Base-by-base conservation (phyloP, 441 rosid genomes). In the Pelargonium myrrhifolium region DNA sequence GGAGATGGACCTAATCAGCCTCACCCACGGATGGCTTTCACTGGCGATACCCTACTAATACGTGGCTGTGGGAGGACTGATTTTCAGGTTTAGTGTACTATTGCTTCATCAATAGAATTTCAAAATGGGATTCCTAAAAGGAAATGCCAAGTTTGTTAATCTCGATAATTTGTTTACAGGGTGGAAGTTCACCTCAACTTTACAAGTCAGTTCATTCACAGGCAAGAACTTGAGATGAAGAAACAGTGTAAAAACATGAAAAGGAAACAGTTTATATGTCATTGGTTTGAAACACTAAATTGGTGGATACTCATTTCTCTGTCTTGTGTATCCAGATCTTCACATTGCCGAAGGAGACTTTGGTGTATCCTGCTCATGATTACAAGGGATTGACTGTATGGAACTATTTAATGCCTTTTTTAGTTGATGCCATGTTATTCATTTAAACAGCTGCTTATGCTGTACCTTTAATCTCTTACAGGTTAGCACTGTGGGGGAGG, bases 51-150 rank as follows among this genome's bases (percentile, higher is more conserved):
- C 15, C 55, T 91, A 61, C 75, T 93, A 74, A 87, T 93, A 73
- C 89, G 96, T 51, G 99, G 99, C 59, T 93, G 97, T 77, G 99
- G 97, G 18, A 86, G 99, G 76, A 91, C 99, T 1, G 97, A 91
- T 82, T 93, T 93, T 78, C 99, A 93, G 97, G 99, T 88, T 68
- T 8, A 15, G 14, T 63, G 8, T 61, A 14, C 17, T n/a, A 42
- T 68, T 63, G 14, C 12, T 12, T 37, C 59, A 28, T 31, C 49
- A 22, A 9, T 18, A 31, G 42, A 45, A 45, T 58, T 21, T 20
- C n/a, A 24, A 11, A 20, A 11, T 58, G 20, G 14, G 21, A 9
- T 5, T 58, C n/a, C 24, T 58, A 2, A 24, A 51, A 51, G 20
- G 18, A 51, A 51, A 15, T 51, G 18, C 0, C 21, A 35, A 9